These are phyloP conservation scores for Xanthoconium purpureum DNA, from an alignment of 768 basidiomycete species.

Conservation along the genomic window DNA sequence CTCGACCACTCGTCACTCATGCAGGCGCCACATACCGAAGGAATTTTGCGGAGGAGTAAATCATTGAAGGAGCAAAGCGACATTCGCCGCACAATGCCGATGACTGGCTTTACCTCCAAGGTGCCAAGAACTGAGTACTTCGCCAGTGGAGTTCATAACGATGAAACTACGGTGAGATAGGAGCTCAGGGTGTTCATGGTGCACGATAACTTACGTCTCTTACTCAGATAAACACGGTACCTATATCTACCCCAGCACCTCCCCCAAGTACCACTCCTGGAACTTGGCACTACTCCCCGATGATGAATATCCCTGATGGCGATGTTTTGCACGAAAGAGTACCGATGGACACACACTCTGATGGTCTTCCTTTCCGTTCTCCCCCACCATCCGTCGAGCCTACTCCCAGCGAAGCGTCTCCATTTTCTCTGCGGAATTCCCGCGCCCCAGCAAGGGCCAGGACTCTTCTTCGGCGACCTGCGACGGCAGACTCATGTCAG, in stretches of 20 bases:
- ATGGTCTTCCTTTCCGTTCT: neutral
- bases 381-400: neutral
- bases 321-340: neutral
- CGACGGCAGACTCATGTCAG: constrained; percentile 4
- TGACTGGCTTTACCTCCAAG: neutral
- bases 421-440: neutral
- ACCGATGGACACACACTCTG: neutral
- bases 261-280: neutral
- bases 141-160: neutral
- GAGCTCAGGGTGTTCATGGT: neutral
- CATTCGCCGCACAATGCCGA: neutral
- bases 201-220: neutral
- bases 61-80: constrained; percentile 25
- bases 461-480: neutral
- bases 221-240: neutral
- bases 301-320: neutral
- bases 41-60: constrained; percentile 26
- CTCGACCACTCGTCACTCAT: constrained; percentile 10
- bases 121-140: neutral
- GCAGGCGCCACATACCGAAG: neutral
- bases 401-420: neutral
- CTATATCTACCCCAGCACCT: neutral
- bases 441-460: neutral
- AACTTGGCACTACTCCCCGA: neutral
- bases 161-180: constrained; percentile 6